These are phyloP conservation scores for Sphagnum magellanicum DNA, from an alignment of 228 moss, liverwort and hornwort genomes.

Conservation along the genomic window DNA sequence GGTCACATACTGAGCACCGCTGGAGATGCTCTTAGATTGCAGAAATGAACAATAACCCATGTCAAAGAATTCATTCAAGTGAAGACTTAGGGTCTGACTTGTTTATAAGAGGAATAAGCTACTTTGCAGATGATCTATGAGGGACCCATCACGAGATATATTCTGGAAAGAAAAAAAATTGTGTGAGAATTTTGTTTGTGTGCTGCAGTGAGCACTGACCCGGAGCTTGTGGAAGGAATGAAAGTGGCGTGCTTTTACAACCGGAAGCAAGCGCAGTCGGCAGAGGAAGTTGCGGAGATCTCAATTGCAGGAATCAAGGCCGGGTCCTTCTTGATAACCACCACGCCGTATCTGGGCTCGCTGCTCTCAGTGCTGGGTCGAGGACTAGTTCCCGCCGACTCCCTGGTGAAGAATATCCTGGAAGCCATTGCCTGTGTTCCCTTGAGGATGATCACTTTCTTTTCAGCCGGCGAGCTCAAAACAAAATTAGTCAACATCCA, in stretches of 20 bases:
- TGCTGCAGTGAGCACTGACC: slow-evolving; percentile 20
- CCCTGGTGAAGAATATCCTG: slow-evolving; percentile 22
- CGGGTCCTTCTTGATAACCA: slow-evolving; percentile 44
- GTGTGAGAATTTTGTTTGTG: too few species aligned
- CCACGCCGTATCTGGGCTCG: slow-evolving; percentile 29
- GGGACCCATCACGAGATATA: too few species aligned
- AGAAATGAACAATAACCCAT: too few species aligned
- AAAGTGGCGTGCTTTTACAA: slow-evolving; percentile 28
- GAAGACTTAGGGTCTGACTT: too few species aligned
- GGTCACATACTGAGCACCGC: too few species aligned
- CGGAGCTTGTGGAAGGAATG: slow-evolving; percentile 34
- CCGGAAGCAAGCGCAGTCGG: slow-evolving; percentile 29
- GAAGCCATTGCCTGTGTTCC: slow-evolving; percentile 32
- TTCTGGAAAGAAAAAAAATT: too few species aligned
- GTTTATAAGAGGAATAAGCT: too few species aligned
- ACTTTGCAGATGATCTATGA: too few species aligned
- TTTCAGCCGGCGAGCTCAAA: slow-evolving; percentile 14
- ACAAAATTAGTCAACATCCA: slow-evolving; percentile 24
- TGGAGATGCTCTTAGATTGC: too few species aligned
- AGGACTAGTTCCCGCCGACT: slow-evolving; percentile 33
- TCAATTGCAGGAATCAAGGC: slow-evolving; percentile 18
- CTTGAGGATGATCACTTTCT: slow-evolving; percentile 21
- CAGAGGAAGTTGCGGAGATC: slow-evolving; percentile 31
- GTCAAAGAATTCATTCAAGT: too few species aligned
- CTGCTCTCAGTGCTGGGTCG: slow-evolving; percentile 35